Evolutionary conservation across 176 grass and related monocot genomes (phyloP), one percentile per base, ranked within the genome.

Genomic region (Juncus inflexus): DNA sequence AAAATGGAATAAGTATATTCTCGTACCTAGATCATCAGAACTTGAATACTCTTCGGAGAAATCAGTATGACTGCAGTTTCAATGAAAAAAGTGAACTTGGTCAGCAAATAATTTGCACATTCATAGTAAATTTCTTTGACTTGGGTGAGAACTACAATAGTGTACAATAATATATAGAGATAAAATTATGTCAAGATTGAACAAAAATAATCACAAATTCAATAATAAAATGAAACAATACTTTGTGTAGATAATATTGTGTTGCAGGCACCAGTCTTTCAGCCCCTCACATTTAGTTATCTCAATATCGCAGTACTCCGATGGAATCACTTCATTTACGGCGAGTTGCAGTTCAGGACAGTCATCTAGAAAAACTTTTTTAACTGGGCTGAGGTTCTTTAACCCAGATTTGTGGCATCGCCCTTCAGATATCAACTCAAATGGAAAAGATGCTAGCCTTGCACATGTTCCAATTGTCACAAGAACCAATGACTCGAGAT

Each of bases 191-290:
- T 9, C 9, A 47, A 9, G 43, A 9, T 47, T 47, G 9, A 5
- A 47, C 9, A 47, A 47, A 47, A 47, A 47, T 47, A 47, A 5
- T 47, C 19, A 28, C 19, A 47, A 47, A 47, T 47, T 47, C 43
- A 47, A 47, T 28, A 28, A 47, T 28, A 9, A 47, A 47, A 47
- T 6, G 43, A 47, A 47, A 47, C 9, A 47, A 6, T 47, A 47
- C 43, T 47, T 47, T 47, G 43, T 47, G 47, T 50, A 65, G 11
- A 15, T 40, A 37, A 42, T 47, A 19, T 65, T 65, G 40, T 65
- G 63, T 50, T 28, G 41, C 14, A 11, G 10, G 63, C 63, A 65
- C 63, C 63, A 65, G 2, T 65, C 63, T 50, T 50, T 47, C 15
- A 65, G 63, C 12, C 47, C 16, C 9, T 4, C 4, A 7, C 63